A percentile compares a stretch with the other conserved stretches of the same genome.
phyloP scores from a whole-genome alignment of 2,329 filamentous ascomycete species.

The Cylindrodendrum hubeiense region DNA sequence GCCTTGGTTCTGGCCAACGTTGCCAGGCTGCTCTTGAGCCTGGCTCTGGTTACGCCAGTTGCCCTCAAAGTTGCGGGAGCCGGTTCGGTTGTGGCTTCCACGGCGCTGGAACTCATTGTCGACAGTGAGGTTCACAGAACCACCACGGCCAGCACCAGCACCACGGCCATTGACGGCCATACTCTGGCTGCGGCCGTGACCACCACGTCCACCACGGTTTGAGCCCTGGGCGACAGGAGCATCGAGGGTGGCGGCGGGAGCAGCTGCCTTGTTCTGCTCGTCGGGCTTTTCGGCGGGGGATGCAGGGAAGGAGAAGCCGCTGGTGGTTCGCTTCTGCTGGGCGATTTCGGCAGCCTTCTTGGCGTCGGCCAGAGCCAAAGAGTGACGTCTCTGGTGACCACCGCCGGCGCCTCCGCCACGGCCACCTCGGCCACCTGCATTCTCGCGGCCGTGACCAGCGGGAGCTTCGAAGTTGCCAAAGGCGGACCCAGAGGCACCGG shows the following conservation, averaged over 20 bases:
- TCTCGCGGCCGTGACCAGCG: conserved; percentile 51
- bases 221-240: conserved; percentile 55
- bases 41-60: conserved; percentile 91
- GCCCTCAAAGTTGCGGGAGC: conserved; percentile 94
- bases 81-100: conserved; percentile 83
- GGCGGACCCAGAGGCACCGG: conserved; percentile 81
- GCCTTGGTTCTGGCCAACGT: conserved; percentile 67
- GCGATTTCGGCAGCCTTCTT: conserved; percentile 98
- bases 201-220: conserved; percentile 68
- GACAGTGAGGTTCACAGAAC: conserved; percentile 63
- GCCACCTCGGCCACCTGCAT: conserved; percentile 69
- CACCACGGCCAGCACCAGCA: conserved; percentile 72
- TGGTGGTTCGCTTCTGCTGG: conserved; percentile 95
- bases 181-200: conserved; percentile 86
- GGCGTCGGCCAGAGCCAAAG: conserved; percentile 91
- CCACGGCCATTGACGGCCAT: conserved; percentile 84
- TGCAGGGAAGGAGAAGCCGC: conserved; percentile 92
- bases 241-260: conserved; percentile 49
- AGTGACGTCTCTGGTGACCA: conserved; percentile 94
- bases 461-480: conserved; percentile 85
- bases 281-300: conserved; percentile 72
- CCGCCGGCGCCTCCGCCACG: conserved; percentile 76
- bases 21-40: conserved; percentile 69
- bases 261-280: conserved; percentile 56
- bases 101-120: conserved; percentile 78